These are phyloP conservation scores for Clonostachys solani DNA, from an alignment of 2,329 filamentous ascomycete genomes.

Conservation along the genomic window DNA sequence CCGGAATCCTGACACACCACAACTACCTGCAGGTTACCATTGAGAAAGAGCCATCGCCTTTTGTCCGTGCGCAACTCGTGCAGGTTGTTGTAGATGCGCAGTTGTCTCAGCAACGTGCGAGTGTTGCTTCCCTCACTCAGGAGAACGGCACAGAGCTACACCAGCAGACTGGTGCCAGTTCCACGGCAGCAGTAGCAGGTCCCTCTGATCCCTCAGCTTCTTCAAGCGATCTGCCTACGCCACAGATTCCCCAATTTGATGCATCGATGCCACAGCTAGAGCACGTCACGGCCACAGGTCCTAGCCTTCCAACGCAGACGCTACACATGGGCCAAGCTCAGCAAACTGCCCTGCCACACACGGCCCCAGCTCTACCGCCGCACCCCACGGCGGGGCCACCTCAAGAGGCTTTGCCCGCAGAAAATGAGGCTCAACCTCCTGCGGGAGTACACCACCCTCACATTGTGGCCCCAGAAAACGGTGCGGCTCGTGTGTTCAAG, in stretches of 20 bases:
- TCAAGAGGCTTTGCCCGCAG: constrained; percentile 1
- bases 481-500: constrained; percentile 76
- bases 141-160: too few species aligned
- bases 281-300: too few species aligned
- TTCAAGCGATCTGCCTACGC: constrained; percentile 2
- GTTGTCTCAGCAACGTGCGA: too few species aligned
- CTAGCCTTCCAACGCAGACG: constrained; percentile 2
- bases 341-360: constrained; percentile 8
- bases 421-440: neutral
- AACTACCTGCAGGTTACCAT: constrained; percentile 45
- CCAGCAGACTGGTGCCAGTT: neutral
- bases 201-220: neutral
- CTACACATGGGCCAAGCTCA: constrained; percentile 8
- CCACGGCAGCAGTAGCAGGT: neutral
- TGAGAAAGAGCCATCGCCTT: constrained; percentile 43
- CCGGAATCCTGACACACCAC: constrained; percentile 39
- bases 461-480: constrained; percentile 36
- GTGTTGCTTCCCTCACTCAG: too few species aligned
- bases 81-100: constrained; percentile 39
- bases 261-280: too few species aligned
- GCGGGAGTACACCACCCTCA: constrained; percentile 32
- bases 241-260: neutral
- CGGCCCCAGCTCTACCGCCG: neutral
- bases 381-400: constrained; percentile 2
- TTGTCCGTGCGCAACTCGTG: constrained; percentile 42